Evolutionary conservation across 805 yeast genomes (phyloP).

Genomic region (Ogataea zsoltii): DNA sequence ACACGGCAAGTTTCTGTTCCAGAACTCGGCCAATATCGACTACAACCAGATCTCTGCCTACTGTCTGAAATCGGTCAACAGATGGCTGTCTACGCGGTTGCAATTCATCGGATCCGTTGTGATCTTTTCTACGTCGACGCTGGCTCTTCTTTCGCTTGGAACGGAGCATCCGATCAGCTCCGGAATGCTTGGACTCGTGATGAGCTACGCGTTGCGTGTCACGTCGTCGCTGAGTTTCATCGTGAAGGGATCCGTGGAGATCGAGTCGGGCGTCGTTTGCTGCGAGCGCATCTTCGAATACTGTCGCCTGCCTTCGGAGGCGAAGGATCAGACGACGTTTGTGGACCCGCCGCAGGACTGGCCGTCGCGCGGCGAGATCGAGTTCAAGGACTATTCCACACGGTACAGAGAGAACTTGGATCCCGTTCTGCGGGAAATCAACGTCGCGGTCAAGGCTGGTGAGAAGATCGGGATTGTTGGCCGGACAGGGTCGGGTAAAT

Average conservation of each 20-base stretch:
- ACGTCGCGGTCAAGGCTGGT: slow-evolving; percentile 46
- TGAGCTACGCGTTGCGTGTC: slow-evolving; percentile 62
- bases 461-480: slow-evolving; percentile 78
- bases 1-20: slow-evolving; percentile 55
- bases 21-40: slow-evolving; percentile 53
- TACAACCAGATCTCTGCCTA: slow-evolving; percentile 48
- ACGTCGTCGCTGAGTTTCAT: slow-evolving; percentile 54
- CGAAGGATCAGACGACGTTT: slow-evolving; percentile 48
- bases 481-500: slow-evolving; percentile 77
- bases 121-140: slow-evolving; percentile 49
- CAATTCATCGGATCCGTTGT: slow-evolving; percentile 61
- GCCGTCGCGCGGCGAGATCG: slow-evolving; percentile 56
- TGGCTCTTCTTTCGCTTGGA: slow-evolving; percentile 43
- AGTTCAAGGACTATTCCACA: slow-evolving; percentile 55
- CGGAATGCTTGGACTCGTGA: slow-evolving; percentile 63
- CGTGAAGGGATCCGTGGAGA: slow-evolving; percentile 61
- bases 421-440: slow-evolving; percentile 54
- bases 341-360: slow-evolving; percentile 48
- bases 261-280: slow-evolving; percentile 67
- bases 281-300: slow-evolving; percentile 94
- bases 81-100: slow-evolving; percentile 67
- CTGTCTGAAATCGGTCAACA: slow-evolving; percentile 53
- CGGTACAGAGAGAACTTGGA: slow-evolving; percentile 59
- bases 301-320: slow-evolving; percentile 75
- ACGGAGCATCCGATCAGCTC: slow-evolving; percentile 48